Evolutionary conservation across 306 rosid genomes (phyloP).

Genomic region (Prunus fruticosa): DNA sequence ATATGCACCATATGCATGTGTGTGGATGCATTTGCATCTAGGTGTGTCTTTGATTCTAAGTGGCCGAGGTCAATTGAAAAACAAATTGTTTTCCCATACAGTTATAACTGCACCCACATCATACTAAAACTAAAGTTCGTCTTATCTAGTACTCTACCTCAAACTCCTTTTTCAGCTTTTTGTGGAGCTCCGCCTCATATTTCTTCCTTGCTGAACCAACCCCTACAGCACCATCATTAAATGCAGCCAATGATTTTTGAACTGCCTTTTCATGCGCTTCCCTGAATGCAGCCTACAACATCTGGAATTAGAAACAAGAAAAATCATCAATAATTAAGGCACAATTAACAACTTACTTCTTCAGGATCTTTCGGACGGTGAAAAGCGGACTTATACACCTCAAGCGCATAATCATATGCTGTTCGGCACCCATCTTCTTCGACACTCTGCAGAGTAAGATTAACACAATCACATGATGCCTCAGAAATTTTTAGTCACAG

Average conservation of each 20-base stretch:
- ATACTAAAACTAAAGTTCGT: neutral
- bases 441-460: constrained; percentile 63
- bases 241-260: constrained; percentile 67
- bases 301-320: constrained; percentile 17
- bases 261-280: constrained; percentile 92
- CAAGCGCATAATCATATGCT: constrained; percentile 78
- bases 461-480: neutral
- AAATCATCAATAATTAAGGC: constrained; percentile 17
- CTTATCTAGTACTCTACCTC: constrained; percentile 50
- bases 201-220: constrained; percentile 81
- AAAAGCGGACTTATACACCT: constrained; percentile 68
- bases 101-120: neutral
- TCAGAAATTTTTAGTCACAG: neutral
- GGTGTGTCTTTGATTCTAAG: neutral
- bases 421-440: constrained; percentile 91
- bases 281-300: constrained; percentile 69
- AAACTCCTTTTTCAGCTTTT: constrained; percentile 67
- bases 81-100: neutral
- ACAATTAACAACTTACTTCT: constrained; percentile 61
- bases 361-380: constrained; percentile 79
- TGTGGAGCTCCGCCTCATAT: constrained; percentile 69
- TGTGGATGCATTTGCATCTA: neutral
- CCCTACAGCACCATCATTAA: constrained; percentile 80
- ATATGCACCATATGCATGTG: neutral
- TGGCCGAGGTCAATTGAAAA: neutral